Base-by-base conservation (phyloP, 2,329 filamentous ascomycete species). In the Didymella pinodella region DNA sequence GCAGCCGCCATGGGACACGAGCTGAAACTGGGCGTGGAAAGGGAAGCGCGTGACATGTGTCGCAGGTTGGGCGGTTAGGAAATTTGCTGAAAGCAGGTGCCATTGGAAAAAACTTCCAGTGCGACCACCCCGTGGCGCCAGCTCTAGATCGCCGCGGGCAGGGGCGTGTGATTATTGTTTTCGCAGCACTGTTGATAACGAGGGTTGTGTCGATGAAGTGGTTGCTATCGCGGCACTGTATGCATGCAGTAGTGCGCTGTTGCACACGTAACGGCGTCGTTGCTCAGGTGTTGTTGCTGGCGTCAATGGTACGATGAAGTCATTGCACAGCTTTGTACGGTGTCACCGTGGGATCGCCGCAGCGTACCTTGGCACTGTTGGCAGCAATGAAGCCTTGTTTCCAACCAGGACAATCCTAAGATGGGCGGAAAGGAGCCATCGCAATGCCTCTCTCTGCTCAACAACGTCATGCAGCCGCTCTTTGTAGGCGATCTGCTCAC, bases 391-490 rank as follows among this genome's bases (percentile, higher is more conserved):
- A 54, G 62, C 57, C 57, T 58, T 59, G 57, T 52, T 59, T 20
- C 50, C 28, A 41, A 44, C 32, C 46, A 59, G 46, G 50, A 48
- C 36, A 50, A 52, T 47, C 51, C 36, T 28, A 43, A 43, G 32
- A 43, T 22, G 48, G 20, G 22, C 32, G 20, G 26, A 36, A 36
- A 28, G 48, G 38, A 50, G 26, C 46, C 25, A 36, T 40, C 36
- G 18, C 52, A 57, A 56, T 59, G 31, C 55, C 45, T 28, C 28
- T 49, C 44, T 41, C 38, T 28, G 53, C 48, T 40, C 28, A 41
- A 46, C 41, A 54, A 66, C 62, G 64, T 65, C 60, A 65, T 63
- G 56, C 54, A 44, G 47, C 51, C 55, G 54, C 43, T 51, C 51
- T 41, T 61, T 61, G 10, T 29, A 52, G 52, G 31, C 41, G 65